These are phyloP conservation scores for Pichia sp. DNA, from an alignment of 1,139 yeast genomes.

Conservation along the genomic window DNA sequence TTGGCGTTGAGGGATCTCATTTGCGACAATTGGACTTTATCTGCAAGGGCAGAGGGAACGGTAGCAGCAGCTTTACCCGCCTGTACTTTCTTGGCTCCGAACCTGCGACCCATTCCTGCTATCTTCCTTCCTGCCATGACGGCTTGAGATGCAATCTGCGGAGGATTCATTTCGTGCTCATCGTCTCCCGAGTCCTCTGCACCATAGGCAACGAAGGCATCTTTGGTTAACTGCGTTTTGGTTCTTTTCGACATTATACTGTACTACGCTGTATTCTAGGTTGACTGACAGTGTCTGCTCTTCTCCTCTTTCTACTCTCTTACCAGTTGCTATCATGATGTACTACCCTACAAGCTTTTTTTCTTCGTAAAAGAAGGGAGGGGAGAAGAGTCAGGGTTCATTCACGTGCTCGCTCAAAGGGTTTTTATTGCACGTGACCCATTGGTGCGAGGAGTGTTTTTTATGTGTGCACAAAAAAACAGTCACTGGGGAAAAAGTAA, in stretches of 20 bases:
- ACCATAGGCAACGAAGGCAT: slow-evolving; percentile 47
- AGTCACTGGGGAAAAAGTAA: not conserved
- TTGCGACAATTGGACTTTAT: slow-evolving; percentile 36
- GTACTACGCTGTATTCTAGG: not conserved
- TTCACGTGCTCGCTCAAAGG: not conserved
- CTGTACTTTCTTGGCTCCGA: slow-evolving; percentile 3
- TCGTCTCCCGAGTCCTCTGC: slow-evolving; percentile 35
- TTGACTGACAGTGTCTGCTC: too few relatives aligned
- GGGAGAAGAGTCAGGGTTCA: not conserved
- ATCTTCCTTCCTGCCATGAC: slow-evolving; percentile 62
- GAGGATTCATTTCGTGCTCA: slow-evolving; percentile 29
- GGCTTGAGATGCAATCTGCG: slow-evolving; percentile 51
- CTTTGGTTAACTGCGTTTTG: slow-evolving; percentile 42
- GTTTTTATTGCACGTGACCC: not conserved
- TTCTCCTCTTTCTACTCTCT: too few relatives aligned
- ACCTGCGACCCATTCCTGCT: slow-evolving; percentile 24
- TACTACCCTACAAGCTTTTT: not conserved
- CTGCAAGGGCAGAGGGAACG: slow-evolving; percentile 10
- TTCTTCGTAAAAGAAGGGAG: not conserved
- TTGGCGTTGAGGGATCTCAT: slow-evolving; percentile 66
- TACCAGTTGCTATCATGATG: not conserved
- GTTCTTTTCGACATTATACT: slow-evolving; percentile 44
- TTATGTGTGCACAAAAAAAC: not conserved
- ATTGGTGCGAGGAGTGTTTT: not conserved
- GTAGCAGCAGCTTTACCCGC: not conserved